Percentiles rank a stretch among this genome's conserved stretches.
These are phyloP conservation scores for Suillus placidus DNA, from an alignment of 768 basidiomycete genomes.

Conservation along the genomic window DNA sequence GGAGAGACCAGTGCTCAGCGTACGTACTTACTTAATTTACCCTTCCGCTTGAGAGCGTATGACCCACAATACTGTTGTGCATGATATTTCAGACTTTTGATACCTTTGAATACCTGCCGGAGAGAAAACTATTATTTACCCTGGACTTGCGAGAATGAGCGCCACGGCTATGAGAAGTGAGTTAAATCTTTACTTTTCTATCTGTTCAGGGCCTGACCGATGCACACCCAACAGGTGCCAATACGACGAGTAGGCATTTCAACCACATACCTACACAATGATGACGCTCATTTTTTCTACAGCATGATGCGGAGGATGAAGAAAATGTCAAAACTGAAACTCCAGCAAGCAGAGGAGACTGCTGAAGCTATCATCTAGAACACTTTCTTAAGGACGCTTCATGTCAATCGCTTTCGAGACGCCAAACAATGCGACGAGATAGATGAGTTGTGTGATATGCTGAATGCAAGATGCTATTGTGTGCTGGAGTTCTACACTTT, in stretches of 20 bases:
- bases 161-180: constrained; percentile 84
- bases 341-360: constrained; percentile 43
- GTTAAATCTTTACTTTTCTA: constrained; percentile 26
- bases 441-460: constrained; percentile 14
- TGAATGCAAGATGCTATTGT: constrained; percentile 7
- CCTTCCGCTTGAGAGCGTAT: constrained; percentile 2
- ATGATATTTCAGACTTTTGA: constrained; percentile 59
- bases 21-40: constrained; percentile 47
- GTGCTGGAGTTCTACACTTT: constrained; percentile 27
- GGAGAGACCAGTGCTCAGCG: constrained; percentile 93
- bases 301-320: constrained; percentile 92
- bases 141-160: constrained; percentile 94
- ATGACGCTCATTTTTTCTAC: constrained; percentile 11
- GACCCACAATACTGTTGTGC: constrained; percentile 14
- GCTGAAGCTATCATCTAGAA: constrained; percentile 19
- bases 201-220: constrained; percentile 2
- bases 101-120: constrained; percentile 88
- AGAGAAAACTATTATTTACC: constrained; percentile 75
- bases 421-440: constrained; percentile 11
- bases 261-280: constrained; percentile 1
- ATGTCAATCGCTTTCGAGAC: not conserved
- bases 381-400: not conserved
- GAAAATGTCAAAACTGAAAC: constrained; percentile 73
- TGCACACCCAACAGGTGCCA: constrained; percentile 65
- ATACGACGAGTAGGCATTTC: constrained; percentile 75